Evolutionary conservation across 2,329 filamentous ascomycete species (phyloP).

Genomic region (Dactylellina leptospora): DNA sequence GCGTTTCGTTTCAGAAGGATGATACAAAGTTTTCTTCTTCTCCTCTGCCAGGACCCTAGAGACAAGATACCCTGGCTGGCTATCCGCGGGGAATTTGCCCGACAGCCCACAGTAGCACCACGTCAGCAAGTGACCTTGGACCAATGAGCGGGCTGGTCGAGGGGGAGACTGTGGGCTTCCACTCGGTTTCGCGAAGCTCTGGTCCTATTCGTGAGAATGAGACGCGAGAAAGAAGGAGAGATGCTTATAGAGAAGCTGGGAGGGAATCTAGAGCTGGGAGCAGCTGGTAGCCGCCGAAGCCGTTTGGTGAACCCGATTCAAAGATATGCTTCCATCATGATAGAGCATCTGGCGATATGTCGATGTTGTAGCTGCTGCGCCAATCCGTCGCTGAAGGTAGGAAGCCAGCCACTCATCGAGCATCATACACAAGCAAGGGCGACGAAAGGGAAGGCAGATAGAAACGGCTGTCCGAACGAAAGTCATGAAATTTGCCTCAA

Average conservation of each 20-base stretch:
- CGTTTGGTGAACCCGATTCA: background rate
- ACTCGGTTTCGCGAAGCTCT: constrained; percentile 49
- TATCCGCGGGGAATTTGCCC: constrained; percentile 54
- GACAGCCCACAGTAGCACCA: constrained; percentile 46
- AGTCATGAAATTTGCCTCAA: constrained; percentile 50
- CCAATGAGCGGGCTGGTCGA: constrained; percentile 31
- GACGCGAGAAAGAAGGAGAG: constrained; percentile 12
- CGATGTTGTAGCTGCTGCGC: background rate
- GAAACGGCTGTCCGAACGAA: constrained; percentile 14
- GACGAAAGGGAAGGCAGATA: background rate
- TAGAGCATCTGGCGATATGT: background rate
- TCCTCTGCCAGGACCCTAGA: constrained; percentile 21
- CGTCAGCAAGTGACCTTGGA: constrained; percentile 51
- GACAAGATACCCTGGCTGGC: constrained; percentile 39
- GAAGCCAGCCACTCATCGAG: background rate
- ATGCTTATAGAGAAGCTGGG: background rate
- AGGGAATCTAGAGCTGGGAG: background rate
- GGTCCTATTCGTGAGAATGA: constrained; percentile 10
- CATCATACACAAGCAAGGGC: background rate
- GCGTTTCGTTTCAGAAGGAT: constrained; percentile 52
- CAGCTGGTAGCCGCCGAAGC: background rate
- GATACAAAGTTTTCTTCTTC: constrained; percentile 40
- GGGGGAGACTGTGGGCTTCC: constrained; percentile 7
- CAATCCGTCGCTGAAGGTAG: background rate
- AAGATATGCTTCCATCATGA: background rate